Evolutionary conservation across 441 rosid genomes (phyloP).

Genomic region (Kokia cookei): DNA sequence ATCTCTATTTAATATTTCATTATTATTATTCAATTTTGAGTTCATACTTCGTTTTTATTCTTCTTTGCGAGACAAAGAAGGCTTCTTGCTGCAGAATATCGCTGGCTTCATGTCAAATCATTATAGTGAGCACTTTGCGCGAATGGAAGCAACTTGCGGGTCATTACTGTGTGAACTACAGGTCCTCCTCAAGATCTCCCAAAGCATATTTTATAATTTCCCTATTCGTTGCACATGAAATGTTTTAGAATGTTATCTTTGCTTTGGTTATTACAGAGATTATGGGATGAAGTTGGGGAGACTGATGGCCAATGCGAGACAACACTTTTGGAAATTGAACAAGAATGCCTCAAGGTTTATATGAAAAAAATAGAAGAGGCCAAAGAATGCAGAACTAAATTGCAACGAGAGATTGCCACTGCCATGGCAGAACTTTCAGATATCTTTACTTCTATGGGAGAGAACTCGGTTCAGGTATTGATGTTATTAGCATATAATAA

Average conservation of each 20-base stretch:
- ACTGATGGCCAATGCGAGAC: constrained; percentile 41
- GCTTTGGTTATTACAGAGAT: constrained; percentile 26
- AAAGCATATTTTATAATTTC: not conserved
- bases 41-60: not conserved
- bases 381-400: constrained; percentile 32
- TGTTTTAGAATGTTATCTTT: not conserved
- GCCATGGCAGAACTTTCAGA: constrained; percentile 61
- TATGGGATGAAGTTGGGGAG: constrained; percentile 60
- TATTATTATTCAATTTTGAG: not conserved
- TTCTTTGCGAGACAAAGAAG: not conserved
- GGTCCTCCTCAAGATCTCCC: constrained; percentile 26
- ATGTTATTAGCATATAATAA: not conserved
- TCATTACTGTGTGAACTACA: constrained; percentile 47
- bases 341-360: constrained; percentile 58
- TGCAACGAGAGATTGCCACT: constrained; percentile 40
- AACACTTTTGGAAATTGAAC: constrained; percentile 55
- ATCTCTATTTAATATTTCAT: not conserved
- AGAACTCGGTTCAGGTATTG: constrained; percentile 37
- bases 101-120: constrained; percentile 20
- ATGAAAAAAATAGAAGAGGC: constrained; percentile 53
- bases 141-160: constrained; percentile 53
- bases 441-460: constrained; percentile 61
- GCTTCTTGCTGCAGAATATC: not conserved
- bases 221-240: not conserved
- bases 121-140: constrained; percentile 24